Conservation (phyloP, 352 stramenopile genomes). For the Phytophthora parvispora region DNA sequence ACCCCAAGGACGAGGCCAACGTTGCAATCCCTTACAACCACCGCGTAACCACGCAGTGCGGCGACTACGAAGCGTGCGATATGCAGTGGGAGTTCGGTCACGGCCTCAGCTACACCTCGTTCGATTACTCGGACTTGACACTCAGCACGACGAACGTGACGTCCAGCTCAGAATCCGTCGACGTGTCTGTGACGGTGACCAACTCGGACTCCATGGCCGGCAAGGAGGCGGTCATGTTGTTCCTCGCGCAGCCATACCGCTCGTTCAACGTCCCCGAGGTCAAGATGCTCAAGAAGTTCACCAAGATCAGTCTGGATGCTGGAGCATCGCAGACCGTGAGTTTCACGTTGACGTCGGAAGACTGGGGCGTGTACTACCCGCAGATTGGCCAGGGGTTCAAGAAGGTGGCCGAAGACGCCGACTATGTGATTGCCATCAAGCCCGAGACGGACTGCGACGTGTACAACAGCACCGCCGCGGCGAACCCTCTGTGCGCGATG, state of each 20-base stretch:
- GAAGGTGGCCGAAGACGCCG: neutral
- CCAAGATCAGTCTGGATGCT: conserved; percentile 40
- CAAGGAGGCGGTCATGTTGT: conserved; percentile 82
- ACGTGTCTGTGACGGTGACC: neutral
- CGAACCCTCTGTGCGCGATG: neutral
- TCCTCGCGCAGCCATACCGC: conserved; percentile 73
- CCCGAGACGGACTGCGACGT: conserved; percentile 1
- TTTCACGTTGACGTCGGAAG: neutral
- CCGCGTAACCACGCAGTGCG: neutral
- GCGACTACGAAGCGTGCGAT: neutral
- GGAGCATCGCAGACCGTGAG: neutral
- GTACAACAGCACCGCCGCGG: neutral
- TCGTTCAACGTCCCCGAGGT: conserved; percentile 71
- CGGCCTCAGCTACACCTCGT: neutral
- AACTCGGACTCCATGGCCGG: conserved; percentile 65
- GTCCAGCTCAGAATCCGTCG: neutral
- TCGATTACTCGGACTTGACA: neutral
- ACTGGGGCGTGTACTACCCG: neutral
- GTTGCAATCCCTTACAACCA: neutral
- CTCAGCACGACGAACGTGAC: neutral
- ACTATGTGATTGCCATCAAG: neutral
- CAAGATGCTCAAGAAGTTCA: conserved; percentile 85
- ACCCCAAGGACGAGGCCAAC: neutral
- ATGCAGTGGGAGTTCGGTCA: neutral
- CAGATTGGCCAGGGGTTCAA: neutral